These are phyloP conservation scores for Rhododendron mucronatum DNA, from an alignment of 148 eudicot genomes.

Conservation along the genomic window DNA sequence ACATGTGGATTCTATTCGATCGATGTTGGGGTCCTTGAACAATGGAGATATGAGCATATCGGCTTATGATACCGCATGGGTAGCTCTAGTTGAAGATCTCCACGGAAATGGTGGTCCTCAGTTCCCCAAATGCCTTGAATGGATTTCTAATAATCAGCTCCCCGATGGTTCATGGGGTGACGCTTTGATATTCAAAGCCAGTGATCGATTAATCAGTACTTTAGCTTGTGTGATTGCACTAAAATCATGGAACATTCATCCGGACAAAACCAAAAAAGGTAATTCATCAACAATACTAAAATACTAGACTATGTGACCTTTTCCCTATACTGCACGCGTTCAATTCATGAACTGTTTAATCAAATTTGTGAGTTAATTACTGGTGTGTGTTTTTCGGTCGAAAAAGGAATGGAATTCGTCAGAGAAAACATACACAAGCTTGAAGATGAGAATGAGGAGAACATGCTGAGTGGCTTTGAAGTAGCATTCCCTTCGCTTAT, in stretches of 20 bases:
- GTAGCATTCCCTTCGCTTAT: conserved; percentile 78
- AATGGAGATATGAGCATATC: conserved; percentile 41
- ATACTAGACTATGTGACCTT: neutral
- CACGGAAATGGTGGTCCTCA: conserved; percentile 45
- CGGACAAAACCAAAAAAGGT: conserved; percentile 40
- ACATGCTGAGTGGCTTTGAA: conserved; percentile 92
- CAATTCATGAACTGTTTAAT: neutral
- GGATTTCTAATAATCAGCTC: conserved; percentile 72
- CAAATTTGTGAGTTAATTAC: neutral
- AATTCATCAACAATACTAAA: too few relatives aligned
- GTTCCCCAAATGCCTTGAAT: conserved; percentile 58
- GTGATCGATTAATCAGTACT: conserved; percentile 64
- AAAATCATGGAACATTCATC: conserved; percentile 58
- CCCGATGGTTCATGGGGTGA: conserved; percentile 93
- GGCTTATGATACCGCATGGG: conserved; percentile 60
- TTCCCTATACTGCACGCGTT: neutral
- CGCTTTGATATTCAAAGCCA: conserved; percentile 30
- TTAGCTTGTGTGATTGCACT: conserved; percentile 78
- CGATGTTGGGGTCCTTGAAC: conserved; percentile 30
- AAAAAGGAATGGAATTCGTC: conserved; percentile 50
- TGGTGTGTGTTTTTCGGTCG: neutral
- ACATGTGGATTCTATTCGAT: conserved; percentile 13
- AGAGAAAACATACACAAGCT: conserved; percentile 57
- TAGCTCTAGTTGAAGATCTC: conserved; percentile 62
- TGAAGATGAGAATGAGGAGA: conserved; percentile 55